phyloP scores from a whole-genome alignment of 345 rosid species.

The Bruguiera parviflora region DNA sequence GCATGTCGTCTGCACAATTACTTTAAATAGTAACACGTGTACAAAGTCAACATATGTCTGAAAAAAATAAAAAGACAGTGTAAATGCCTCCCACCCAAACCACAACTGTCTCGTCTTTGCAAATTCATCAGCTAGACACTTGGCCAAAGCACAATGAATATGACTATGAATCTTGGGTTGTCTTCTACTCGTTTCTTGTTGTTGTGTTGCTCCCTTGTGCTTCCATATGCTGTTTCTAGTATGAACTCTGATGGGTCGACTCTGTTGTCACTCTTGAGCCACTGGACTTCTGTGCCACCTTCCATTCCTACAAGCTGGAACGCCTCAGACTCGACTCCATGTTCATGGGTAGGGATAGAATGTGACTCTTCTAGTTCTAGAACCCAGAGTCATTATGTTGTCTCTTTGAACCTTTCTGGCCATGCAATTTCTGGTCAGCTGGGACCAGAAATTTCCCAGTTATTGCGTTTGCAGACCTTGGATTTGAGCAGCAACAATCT shows the following conservation, averaged over 20 bases:
- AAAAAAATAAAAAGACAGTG: too few relatives aligned
- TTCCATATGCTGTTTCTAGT: slow-evolving; percentile 21
- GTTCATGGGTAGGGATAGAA: slow-evolving; percentile 57
- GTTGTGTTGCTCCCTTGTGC: slow-evolving; percentile 13
- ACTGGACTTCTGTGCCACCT: slow-evolving; percentile 43
- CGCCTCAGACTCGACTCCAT: slow-evolving; percentile 46
- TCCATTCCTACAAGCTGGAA: slow-evolving; percentile 50
- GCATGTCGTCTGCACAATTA: too few relatives aligned
- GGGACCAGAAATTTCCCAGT: slow-evolving; percentile 48
- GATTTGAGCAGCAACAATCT: slow-evolving; percentile 53
- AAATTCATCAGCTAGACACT: too few relatives aligned
- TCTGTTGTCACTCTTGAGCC: slow-evolving; percentile 48
- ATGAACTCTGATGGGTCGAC: slow-evolving; percentile 48
- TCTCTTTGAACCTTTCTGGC: slow-evolving; percentile 44
- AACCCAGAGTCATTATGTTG: slow-evolving; percentile 17
- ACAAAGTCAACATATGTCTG: too few relatives aligned
- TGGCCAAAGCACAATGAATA: too few relatives aligned
- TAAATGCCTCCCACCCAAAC: too few relatives aligned
- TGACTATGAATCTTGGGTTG: too few relatives aligned
- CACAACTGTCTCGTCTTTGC: too few relatives aligned
- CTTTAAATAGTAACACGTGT: too few relatives aligned
- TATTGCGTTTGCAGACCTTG: slow-evolving; percentile 38
- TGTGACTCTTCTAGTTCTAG: slow-evolving; percentile 32
- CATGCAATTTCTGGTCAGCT: slow-evolving; percentile 52
- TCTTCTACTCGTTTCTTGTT: slow-evolving; percentile 8